Base-by-base conservation (phyloP, 768 basidiomycete genomes). In the Phylloporus arenicola region DNA sequence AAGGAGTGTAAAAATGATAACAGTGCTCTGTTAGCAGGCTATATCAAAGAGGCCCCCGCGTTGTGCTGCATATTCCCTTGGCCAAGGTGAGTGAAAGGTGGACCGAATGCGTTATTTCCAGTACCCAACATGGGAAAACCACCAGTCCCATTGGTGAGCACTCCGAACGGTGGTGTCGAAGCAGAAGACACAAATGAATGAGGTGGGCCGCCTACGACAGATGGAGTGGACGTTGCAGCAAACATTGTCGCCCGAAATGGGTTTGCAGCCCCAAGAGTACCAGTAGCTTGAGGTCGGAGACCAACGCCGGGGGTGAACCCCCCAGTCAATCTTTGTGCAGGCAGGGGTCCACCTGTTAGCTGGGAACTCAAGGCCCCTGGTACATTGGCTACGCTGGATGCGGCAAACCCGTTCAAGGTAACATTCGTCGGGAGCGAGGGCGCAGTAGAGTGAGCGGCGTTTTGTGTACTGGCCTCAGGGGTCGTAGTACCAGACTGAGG, bases 241-340 rank as follows among this genome's bases (percentile, higher is more conserved):
- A 78, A 74, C 79, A 82, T 82, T 3, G 82, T 82, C 11, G 79
- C 77, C 45, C 83, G 75, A 67, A 84, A 84, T n/a, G 83, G 83
- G 52, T 84, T 84, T 4, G 78, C 78, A 17, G 59, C 69, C 6
- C 73, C 74, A 13, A 70, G 63, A 42, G 68, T 51, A 3, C 83
- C 83, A 19, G 83, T 86, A 55, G 77, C 74, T 59, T 86, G 83
- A 13, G 83, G 80, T 43, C 83, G 70, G 27, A 84, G 70, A 17
- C 62, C 64, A 34, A 73, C 69, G 24, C 80, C 81, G n/a, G 76
- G 51, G 0, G 69, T 64, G 24, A 55, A 50, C 42, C 55, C 60
- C 39, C 54, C 62, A 12, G 57, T 57, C 41, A 35, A 9, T 25
- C 50, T 47, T 16, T 53, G 56, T 37, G 55, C 52, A 35, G 43